A percentile compares a stretch with the other conserved stretches of the same genome.
These are phyloP conservation scores for Geotrichum histeridarum DNA, from an alignment of 1,139 yeast genomes.

Conservation along the genomic window DNA sequence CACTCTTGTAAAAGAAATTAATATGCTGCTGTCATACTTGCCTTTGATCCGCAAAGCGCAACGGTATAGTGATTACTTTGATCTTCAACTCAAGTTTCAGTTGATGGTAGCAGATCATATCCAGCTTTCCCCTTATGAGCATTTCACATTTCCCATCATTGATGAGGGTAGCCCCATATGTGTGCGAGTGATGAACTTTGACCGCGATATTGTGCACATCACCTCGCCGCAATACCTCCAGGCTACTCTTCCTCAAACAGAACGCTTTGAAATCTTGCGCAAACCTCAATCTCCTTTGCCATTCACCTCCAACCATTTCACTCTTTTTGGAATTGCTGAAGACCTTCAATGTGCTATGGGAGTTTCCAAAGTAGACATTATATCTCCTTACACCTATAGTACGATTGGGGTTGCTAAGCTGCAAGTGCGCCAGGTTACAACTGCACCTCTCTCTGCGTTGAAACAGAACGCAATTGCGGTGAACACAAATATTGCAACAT, in stretches of 20 bases:
- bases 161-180: conserved; percentile 13
- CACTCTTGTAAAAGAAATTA: conserved; percentile 19
- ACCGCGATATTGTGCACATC: conserved; percentile 18
- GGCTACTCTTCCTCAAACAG: conserved; percentile 12
- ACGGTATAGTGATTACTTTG: conserved; percentile 20
- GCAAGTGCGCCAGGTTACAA: conserved; percentile 12
- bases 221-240: conserved; percentile 11
- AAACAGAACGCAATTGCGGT: conserved; percentile 16
- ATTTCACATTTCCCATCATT: not conserved
- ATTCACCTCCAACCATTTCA: not conserved
- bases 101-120: conserved; percentile 24
- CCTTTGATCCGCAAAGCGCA: conserved; percentile 27
- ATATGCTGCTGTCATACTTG: conserved; percentile 20
- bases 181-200: conserved; percentile 27
- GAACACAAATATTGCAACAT: conserved; percentile 4
- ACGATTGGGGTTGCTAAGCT: conserved; percentile 21
- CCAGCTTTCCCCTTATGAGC: conserved; percentile 10
- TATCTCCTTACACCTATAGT: conserved; percentile 24
- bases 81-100: conserved; percentile 25
- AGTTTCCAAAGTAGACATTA: conserved; percentile 20
- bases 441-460: conserved; percentile 6
- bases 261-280: not conserved
- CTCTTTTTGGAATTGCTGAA: conserved; percentile 3
- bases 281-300: conserved; percentile 20
- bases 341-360: conserved; percentile 14